Evolutionary conservation across 306 rosid species (phyloP).

Genomic region (Citrullus amarus): DNA sequence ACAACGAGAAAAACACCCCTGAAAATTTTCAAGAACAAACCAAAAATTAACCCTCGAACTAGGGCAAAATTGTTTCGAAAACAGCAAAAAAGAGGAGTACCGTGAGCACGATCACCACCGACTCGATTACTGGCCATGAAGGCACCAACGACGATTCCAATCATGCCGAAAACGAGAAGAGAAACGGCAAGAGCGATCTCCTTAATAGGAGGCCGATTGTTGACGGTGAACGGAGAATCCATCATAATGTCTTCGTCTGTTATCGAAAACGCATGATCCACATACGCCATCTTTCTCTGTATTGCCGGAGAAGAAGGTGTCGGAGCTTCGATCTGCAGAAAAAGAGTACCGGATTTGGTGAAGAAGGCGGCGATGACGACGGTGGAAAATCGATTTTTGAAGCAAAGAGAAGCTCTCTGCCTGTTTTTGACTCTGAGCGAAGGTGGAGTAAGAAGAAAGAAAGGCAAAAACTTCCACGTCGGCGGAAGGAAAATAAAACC

Average conservation of each 20-base stretch:
- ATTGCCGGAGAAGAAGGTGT: not conserved
- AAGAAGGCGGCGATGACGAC: not conserved
- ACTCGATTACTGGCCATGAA: constrained; percentile 75
- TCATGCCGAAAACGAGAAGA: constrained; percentile 69
- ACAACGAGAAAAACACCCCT: constrained; percentile 85
- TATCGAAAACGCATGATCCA: constrained; percentile 92
- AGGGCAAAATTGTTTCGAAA: not conserved
- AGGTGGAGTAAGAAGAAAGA: not conserved
- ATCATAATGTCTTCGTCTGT: constrained; percentile 91
- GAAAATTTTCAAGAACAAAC: not conserved
- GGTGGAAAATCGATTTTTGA: not conserved
- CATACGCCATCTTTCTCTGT: constrained; percentile 49
- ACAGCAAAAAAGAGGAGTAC: constrained; percentile 18
- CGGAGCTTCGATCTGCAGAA: not conserved
- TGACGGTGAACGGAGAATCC: constrained; percentile 63
- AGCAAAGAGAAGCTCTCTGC: not conserved
- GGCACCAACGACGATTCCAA: constrained; percentile 63
- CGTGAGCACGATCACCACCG: constrained; percentile 95
- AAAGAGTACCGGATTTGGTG: not conserved
- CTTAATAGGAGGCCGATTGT: constrained; percentile 73
- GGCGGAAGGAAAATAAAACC: not conserved
- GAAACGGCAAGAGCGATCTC: constrained; percentile 93
- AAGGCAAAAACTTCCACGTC: constrained; percentile 8
- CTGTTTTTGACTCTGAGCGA: not conserved
- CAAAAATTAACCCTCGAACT: not conserved